These are phyloP conservation scores for Cercospora nicotianae DNA, from an alignment of 2,329 filamentous ascomycete genomes.

Conservation along the genomic window DNA sequence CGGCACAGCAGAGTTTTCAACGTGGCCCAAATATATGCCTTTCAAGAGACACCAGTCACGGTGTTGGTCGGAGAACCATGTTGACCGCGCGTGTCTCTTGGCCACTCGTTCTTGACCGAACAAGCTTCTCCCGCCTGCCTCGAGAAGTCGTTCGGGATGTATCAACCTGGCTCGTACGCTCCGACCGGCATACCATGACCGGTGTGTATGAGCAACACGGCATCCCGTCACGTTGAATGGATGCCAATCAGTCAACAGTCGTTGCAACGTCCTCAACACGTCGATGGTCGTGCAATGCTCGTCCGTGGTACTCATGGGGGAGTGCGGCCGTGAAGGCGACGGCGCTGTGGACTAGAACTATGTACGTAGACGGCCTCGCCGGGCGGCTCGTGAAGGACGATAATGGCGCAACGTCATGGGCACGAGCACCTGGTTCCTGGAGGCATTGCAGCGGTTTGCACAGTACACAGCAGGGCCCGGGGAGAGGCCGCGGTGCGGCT, in stretches of 20 bases:
- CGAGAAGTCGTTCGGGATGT: neutral
- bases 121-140: neutral
- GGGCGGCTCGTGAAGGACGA: neutral
- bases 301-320: neutral
- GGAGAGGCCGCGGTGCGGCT: conserved; percentile 14
- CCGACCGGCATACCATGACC: neutral
- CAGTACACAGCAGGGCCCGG: neutral
- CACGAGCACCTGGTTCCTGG: neutral
- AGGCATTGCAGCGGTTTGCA: neutral
- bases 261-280: neutral
- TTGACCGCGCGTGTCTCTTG: neutral
- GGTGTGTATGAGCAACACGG: neutral
- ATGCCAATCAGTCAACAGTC: neutral
- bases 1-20: conserved; percentile 4
- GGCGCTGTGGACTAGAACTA: neutral
- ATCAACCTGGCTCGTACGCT: neutral
- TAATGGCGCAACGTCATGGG: neutral
- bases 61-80: neutral
- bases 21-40: neutral
- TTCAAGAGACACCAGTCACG: neutral
- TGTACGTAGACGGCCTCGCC: neutral
- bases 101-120: neutral
- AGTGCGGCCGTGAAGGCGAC: neutral
- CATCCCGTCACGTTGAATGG: neutral
- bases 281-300: neutral